Percentiles rank a stretch among this genome's conserved stretches.
Evolutionary conservation across 345 rosid genomes (phyloP).

Genomic region (Ailanthus altissimus): DNA sequence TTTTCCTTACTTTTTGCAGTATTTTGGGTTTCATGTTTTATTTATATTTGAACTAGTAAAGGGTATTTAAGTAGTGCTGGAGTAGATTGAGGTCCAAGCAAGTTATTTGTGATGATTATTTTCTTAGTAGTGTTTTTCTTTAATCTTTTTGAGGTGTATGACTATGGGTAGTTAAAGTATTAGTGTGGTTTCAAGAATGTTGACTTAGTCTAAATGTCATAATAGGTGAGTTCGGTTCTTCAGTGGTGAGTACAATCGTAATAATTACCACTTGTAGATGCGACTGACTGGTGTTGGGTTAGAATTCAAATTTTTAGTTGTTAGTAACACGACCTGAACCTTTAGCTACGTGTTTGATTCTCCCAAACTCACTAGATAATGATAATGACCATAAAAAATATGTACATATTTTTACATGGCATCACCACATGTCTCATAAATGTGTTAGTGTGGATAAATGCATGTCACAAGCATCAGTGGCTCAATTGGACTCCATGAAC

Average conservation of each 20-base stretch:
- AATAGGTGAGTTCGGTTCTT: not conserved
- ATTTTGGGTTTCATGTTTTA: not conserved
- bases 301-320: not conserved
- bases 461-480: too few species aligned
- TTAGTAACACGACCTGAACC: too few species aligned
- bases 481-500: too few species aligned
- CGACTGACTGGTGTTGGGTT: not conserved
- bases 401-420: too few species aligned
- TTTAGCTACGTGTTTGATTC: too few species aligned
- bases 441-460: too few species aligned
- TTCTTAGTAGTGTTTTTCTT: not conserved
- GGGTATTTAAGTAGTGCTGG: not conserved
- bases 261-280: not conserved
- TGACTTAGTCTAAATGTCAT: not conserved
- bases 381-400: too few species aligned
- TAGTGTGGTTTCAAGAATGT: not conserved
- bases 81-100: conserved; percentile 4
- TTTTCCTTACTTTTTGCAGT: not conserved
- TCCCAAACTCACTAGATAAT: too few species aligned
- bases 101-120: not conserved
- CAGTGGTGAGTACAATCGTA: not conserved
- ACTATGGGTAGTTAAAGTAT: not conserved
- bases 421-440: too few species aligned
- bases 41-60: not conserved
- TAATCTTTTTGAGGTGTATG: not conserved